Base-by-base conservation (phyloP, 2,329 filamentous ascomycete species). In the Colletotrichum abscissum region DNA sequence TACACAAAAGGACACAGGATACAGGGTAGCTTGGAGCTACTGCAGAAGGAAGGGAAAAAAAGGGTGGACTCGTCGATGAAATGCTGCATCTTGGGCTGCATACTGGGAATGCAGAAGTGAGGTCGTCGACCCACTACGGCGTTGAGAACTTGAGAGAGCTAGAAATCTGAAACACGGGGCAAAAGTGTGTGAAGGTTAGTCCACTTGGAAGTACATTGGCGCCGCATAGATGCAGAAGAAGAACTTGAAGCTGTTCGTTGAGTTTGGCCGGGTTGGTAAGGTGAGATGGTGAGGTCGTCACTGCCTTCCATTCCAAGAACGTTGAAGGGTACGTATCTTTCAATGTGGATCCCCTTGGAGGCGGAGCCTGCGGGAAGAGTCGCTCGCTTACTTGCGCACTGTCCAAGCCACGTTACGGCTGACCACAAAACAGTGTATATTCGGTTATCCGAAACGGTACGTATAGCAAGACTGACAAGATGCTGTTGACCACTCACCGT, bases 141-240 rank as follows among this genome's bases (percentile, higher is more conserved):
- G 69, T 42, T 64, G 69, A 64, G 66, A 60, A 33, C 66, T 33
- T 60, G 70, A 64, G 66, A 60, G 42, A 63, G 33, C 16, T 3
- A 35, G 56, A 64, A 64, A 63, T 60, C 42, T 59, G 70, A 72
- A 72, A 72, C 70, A 69, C 70, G 70, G 69, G 68, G 67, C 8
- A 24, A 28, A 63, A 57, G 63, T 57, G 33, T 56, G 24, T 42
- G 52, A 22, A 42, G 35, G 49, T 6, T n/a, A 28, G 55, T 33
- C 49, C 52, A 56, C 49, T 65, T 56, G 28, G 19, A 35, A 6
- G 46, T 28, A 64, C 46, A 54, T 16, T 28, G 16, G 26, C 19
- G 59, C 38, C 59, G 26, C 38, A 52, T 24, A n/a, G n/a, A 54
- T 64, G 62, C n/a, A 64, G 62, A 55, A 64, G 62, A 55, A 64